Percentiles rank a stretch among this genome's conserved stretches.
Conservation (phyloP, 257 asterid genomes). For the Jaltomata sinuosa region DNA sequence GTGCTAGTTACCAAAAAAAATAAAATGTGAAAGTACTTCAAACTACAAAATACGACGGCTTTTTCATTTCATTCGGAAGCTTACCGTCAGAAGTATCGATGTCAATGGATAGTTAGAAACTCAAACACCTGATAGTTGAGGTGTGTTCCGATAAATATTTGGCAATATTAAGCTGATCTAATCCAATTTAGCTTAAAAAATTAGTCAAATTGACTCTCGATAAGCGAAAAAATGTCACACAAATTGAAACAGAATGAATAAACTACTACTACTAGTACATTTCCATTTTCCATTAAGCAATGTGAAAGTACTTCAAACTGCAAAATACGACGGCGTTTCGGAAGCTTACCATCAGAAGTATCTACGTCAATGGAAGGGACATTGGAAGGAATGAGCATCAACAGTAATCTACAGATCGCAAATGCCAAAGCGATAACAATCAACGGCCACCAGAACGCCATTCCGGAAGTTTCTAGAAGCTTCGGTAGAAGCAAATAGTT, state of each 20-base stretch:
- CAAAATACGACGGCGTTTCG: not conserved
- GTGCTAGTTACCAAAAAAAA: too few relatives aligned
- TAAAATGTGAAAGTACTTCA: too few relatives aligned
- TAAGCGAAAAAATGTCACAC: not conserved
- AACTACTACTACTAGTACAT: not conserved
- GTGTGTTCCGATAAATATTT: too few relatives aligned
- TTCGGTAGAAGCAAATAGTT: not conserved
- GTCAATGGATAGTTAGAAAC: too few relatives aligned
- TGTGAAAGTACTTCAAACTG: not conserved
- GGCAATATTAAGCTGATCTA: not conserved
- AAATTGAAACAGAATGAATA: not conserved
- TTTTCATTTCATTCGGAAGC: too few relatives aligned
- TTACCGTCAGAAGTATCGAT: too few relatives aligned
- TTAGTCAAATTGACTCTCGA: too few relatives aligned
- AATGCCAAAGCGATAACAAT: constrained; percentile 58
- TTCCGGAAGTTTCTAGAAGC: constrained; percentile 3
- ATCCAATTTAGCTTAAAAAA: too few relatives aligned
- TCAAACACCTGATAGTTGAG: too few relatives aligned
- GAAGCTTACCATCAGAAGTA: constrained; percentile 65
- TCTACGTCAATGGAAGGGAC: constrained; percentile 93
- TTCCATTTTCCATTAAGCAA: not conserved
- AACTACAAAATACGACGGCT: too few relatives aligned
- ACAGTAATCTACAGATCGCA: constrained; percentile 74
- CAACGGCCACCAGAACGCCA: constrained; percentile 97
- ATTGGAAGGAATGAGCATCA: constrained; percentile 83